phyloP scores from a whole-genome alignment of 768 basidiomycete genomes.

The Pleurotus djamor region DNA sequence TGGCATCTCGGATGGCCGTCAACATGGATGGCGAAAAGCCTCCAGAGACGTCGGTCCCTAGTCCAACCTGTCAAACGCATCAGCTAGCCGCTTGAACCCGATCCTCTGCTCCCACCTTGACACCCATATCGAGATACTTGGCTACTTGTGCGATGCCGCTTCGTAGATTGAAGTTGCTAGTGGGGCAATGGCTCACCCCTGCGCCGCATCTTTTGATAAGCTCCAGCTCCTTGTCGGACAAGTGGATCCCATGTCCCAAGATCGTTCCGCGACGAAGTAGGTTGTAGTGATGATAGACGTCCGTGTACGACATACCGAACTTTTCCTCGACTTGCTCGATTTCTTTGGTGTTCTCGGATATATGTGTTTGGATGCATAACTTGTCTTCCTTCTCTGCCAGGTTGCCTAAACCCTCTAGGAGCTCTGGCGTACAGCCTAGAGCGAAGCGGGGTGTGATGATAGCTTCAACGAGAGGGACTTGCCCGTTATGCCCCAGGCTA shows the following conservation, averaged over 20 bases:
- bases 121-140: conserved; percentile 73
- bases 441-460: conserved; percentile 95
- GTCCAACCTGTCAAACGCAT: conserved; percentile 47
- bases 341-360: conserved; percentile 84
- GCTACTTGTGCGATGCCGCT: conserved; percentile 88
- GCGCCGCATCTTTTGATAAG: conserved; percentile 63
- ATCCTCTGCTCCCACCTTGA: conserved; percentile 45
- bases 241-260: conserved; percentile 83
- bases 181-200: conserved; percentile 93
- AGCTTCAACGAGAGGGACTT: conserved; percentile 73
- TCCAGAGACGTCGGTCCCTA: conserved; percentile 94
- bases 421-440: conserved; percentile 74
- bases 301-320: conserved; percentile 77
- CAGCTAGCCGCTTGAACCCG: background rate
- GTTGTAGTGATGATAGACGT: conserved; percentile 76
- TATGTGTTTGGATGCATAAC: conserved; percentile 89
- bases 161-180: conserved; percentile 88
- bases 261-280: conserved; percentile 80
- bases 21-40: conserved; percentile 84
- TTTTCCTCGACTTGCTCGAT: conserved; percentile 59
- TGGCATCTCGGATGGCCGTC: conserved; percentile 69
- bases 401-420: conserved; percentile 59
- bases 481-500: conserved; percentile 33
- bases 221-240: conserved; percentile 70
- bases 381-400: conserved; percentile 56